Percentiles rank a stretch among this genome's conserved stretches.
phyloP scores from a whole-genome alignment of 2,329 filamentous ascomycete genomes.

The Penicillium sumatraense region DNA sequence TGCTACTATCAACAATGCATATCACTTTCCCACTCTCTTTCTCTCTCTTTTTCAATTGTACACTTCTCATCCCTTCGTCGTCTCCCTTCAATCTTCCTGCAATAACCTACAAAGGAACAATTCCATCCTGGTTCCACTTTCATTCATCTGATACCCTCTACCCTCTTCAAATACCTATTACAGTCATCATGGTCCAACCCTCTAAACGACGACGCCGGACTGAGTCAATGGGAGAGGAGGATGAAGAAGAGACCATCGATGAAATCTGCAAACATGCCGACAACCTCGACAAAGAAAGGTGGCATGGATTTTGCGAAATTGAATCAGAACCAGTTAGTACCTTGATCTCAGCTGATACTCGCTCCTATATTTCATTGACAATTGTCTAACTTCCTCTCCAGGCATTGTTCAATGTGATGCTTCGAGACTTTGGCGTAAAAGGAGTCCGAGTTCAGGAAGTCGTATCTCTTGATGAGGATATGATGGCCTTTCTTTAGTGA shows the following conservation, averaged over 20 bases:
- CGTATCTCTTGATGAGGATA: constrained; percentile 70
- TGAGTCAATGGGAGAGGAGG: constrained; percentile 13
- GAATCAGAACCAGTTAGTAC: constrained; percentile 79
- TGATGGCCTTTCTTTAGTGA: constrained; percentile 67
- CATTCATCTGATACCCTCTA: too few relatives aligned
- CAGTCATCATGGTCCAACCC: constrained; percentile 35
- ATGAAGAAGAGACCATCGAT: constrained; percentile 21
- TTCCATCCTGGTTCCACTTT: not conserved
- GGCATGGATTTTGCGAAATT: constrained; percentile 66
- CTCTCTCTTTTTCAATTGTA: not conserved
- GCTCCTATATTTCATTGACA: too few relatives aligned
- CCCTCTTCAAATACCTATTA: too few relatives aligned
- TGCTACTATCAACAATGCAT: not conserved
- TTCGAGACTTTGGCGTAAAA: constrained; percentile 76
- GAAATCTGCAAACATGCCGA: constrained; percentile 39
- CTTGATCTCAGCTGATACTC: constrained; percentile 30
- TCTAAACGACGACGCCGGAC: constrained; percentile 35
- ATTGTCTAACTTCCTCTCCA: constrained; percentile 36
- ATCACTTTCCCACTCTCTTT: not conserved
- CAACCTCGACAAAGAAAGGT: constrained; percentile 44
- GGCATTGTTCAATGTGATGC: constrained; percentile 85
- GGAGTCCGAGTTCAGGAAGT: constrained; percentile 78
- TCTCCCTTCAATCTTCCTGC: too few relatives aligned
- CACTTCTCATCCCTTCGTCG: too few relatives aligned
- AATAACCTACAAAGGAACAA: too few relatives aligned